Evolutionary conservation across 2,329 filamentous ascomycete species (phyloP).

Genomic region (Pseudocercospora pini-densiflorae): DNA sequence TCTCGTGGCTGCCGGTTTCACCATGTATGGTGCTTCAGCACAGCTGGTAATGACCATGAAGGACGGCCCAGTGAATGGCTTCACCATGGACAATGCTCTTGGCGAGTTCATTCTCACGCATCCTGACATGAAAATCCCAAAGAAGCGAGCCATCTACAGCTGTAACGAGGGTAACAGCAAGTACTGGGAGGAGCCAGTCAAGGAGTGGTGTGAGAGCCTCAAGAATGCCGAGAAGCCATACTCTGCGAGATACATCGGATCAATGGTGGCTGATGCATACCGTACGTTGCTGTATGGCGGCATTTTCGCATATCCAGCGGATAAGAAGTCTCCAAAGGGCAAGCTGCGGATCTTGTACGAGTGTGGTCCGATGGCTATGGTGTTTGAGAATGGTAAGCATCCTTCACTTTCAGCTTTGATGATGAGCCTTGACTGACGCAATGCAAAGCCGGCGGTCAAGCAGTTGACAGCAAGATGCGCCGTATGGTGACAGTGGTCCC

Average conservation of each 20-base stretch:
- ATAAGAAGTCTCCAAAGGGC: slow-evolving; percentile 98
- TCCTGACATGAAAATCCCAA: slow-evolving; percentile 88
- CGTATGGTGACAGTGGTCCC: slow-evolving; percentile 89
- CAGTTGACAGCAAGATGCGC: slow-evolving; percentile 87
- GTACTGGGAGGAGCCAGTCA: slow-evolving; percentile 91
- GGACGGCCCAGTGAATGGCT: slow-evolving; percentile 89
- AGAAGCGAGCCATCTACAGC: slow-evolving; percentile 84
- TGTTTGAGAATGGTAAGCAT: slow-evolving; percentile 90
- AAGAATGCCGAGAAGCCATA: slow-evolving; percentile 84
- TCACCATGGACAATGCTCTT: slow-evolving; percentile 94
- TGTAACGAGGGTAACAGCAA: slow-evolving; percentile 98
- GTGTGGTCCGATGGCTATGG: slow-evolving; percentile 98
- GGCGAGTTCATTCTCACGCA: slow-evolving; percentile 99
- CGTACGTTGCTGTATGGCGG: slow-evolving; percentile 93
- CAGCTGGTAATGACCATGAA: slow-evolving; percentile 98
- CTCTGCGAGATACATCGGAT: slow-evolving; percentile 91
- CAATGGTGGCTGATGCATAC: slow-evolving; percentile 98
- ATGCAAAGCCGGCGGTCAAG: slow-evolving; percentile 79
- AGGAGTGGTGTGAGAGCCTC: slow-evolving; percentile 85
- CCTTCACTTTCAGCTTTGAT: not conserved
- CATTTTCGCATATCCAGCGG: slow-evolving; percentile 95
- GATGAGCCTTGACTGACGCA: slow-evolving; percentile 27
- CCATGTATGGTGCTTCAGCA: slow-evolving; percentile 98
- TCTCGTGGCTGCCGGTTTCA: slow-evolving; percentile 94
- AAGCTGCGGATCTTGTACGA: slow-evolving; percentile 98